Percentiles rank a stretch among this genome's conserved stretches.
Conservation (phyloP, 2,329 filamentous ascomycete genomes). For the Monascus ruber region DNA sequence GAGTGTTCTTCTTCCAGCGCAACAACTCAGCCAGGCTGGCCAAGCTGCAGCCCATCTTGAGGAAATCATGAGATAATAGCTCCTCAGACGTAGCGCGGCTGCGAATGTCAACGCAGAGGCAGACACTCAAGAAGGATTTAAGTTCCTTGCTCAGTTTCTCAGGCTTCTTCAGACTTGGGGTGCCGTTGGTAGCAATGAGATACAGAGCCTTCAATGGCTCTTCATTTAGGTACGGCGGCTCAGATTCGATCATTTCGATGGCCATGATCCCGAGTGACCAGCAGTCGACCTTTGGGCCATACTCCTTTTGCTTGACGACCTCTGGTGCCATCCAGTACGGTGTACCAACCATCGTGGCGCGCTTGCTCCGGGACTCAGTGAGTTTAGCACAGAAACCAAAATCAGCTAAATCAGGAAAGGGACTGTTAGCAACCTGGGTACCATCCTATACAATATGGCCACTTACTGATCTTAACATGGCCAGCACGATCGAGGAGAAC, state of each 20-base stretch:
- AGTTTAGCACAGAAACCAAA: conserved; percentile 99
- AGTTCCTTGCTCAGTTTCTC: conserved; percentile 97
- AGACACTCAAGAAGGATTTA: conserved; percentile 92
- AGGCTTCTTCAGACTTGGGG: conserved; percentile 91
- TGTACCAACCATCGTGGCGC: conserved; percentile 97
- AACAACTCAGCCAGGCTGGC: conserved; percentile 76
- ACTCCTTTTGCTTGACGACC: conserved; percentile 98
- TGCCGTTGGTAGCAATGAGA: conserved; percentile 95
- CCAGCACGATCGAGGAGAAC: conserved; percentile 87
- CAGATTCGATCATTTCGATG: conserved; percentile 98
- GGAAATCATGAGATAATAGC: conserved; percentile 81
- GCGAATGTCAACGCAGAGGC: conserved; percentile 92
- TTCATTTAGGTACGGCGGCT: conserved; percentile 95
- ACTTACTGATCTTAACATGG: conserved; percentile 94
- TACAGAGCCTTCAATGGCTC: conserved; percentile 95
- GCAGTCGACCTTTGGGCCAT: conserved; percentile 95
- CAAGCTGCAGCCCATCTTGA: conserved; percentile 80
- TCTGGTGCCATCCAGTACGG: conserved; percentile 99
- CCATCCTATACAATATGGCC: not conserved
- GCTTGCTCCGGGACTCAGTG: conserved; percentile 91
- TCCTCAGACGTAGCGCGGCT: conserved; percentile 85
- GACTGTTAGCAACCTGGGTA: conserved; percentile 12
- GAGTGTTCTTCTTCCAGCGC: conserved; percentile 47
- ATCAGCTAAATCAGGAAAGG: conserved; percentile 55
- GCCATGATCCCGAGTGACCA: conserved; percentile 99